Evolutionary conservation across 2,329 filamentous ascomycete species (phyloP).

Genomic region (Monosporascus sp.): DNA sequence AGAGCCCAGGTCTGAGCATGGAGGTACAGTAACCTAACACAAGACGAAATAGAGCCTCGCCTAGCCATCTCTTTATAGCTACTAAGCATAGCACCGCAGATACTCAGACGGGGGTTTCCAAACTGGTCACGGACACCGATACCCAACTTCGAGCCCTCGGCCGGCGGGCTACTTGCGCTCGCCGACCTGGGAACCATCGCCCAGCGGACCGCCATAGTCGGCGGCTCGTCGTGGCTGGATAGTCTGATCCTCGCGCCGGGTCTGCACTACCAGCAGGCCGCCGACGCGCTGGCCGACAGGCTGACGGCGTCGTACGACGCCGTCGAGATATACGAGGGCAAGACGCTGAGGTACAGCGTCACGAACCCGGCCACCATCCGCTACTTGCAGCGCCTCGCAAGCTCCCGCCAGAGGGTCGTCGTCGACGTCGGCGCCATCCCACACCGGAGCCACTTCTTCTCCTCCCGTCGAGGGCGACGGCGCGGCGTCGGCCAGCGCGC

Average conservation of each 20-base stretch:
- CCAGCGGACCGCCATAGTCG: conserved; percentile 49
- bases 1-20: too few relatives aligned
- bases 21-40: too few relatives aligned
- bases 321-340: conserved; percentile 27
- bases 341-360: conserved; percentile 29
- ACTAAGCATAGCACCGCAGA: background rate
- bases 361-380: conserved; percentile 47
- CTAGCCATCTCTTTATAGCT: too few relatives aligned
- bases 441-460: conserved; percentile 24
- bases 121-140: conserved; percentile 42
- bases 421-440: conserved; percentile 53
- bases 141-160: conserved; percentile 39
- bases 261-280: conserved; percentile 54
- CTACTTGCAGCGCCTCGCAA: conserved; percentile 50
- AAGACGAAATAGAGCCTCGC: too few relatives aligned
- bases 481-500: conserved; percentile 17
- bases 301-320: conserved; percentile 35
- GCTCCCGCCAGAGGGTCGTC: conserved; percentile 50
- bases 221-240: conserved; percentile 52
- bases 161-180: conserved; percentile 51
- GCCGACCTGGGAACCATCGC: conserved; percentile 53
- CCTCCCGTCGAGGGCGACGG: conserved; percentile 19
- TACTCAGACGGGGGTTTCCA: conserved; percentile 26
- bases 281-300: conserved; percentile 42
- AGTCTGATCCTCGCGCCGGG: conserved; percentile 53